phyloP scores from a whole-genome alignment of 805 yeast species.

The Nakazawaea holstii region DNA sequence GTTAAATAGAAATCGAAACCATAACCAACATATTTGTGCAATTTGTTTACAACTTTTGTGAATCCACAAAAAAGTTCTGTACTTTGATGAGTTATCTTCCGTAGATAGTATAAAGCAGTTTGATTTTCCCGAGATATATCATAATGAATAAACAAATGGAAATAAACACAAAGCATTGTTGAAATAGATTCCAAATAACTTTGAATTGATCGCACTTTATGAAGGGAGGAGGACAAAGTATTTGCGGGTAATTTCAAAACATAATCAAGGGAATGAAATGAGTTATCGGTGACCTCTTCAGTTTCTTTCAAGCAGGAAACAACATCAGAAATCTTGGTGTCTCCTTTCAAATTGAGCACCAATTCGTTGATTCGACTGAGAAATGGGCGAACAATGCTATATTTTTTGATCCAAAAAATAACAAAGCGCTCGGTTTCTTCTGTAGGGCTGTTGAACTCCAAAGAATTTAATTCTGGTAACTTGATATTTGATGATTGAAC shows the following conservation, averaged over 20 bases:
- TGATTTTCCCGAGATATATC: constrained; percentile 4
- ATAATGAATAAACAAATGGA: constrained; percentile 3
- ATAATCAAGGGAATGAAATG: constrained; percentile 17
- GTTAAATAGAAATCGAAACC: constrained; percentile 35
- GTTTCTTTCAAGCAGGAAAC: constrained; percentile 26
- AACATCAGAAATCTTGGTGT: constrained; percentile 29
- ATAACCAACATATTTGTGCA: constrained; percentile 22
- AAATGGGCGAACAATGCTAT: constrained; percentile 19
- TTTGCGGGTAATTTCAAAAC: constrained; percentile 16
- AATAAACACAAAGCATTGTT: constrained; percentile 1
- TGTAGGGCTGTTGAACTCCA: constrained; percentile 23
- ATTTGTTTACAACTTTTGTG: constrained; percentile 19
- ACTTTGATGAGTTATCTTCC: background rate
- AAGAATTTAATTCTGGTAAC: constrained; percentile 30
- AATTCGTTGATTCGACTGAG: constrained; percentile 25
- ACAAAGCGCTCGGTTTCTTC: constrained; percentile 30
- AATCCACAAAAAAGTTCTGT: background rate
- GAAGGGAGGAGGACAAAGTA: constrained; percentile 15
- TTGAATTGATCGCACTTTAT: constrained; percentile 2
- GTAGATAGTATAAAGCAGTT: background rate
- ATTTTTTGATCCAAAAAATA: constrained; percentile 20
- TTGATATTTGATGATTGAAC: constrained; percentile 36
- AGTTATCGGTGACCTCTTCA: constrained; percentile 23
- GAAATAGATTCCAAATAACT: background rate
- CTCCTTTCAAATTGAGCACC: constrained; percentile 30